Percentiles rank a stretch among this genome's conserved stretches.
Conservation (phyloP, 805 yeast species). For the Yamadazyma ubonensis region DNA sequence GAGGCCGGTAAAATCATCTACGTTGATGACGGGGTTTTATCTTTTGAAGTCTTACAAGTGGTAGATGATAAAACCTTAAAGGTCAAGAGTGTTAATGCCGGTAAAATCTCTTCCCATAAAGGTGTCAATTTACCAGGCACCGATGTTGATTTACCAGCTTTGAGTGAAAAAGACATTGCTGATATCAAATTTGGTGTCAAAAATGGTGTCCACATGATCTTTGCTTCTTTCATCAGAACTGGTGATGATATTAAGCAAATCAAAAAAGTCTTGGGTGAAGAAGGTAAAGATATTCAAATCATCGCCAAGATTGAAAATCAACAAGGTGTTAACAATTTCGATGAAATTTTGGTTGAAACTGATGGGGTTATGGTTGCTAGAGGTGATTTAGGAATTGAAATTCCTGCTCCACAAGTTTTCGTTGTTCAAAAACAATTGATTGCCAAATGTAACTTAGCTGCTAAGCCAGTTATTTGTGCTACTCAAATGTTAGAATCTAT, state of each 20-base stretch:
- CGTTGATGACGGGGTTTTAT: constrained; percentile 96
- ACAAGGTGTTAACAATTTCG: constrained; percentile 99
- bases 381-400: constrained; percentile 99
- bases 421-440: constrained; percentile 98
- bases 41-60: constrained; percentile 87
- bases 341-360: constrained; percentile 88
- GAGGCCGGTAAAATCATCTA: constrained; percentile 84
- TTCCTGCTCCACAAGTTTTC: constrained; percentile 98
- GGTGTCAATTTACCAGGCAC: constrained; percentile 99
- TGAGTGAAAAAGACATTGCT: constrained; percentile 92
- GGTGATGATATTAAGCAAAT: constrained; percentile 87
- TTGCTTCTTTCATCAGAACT: constrained; percentile 96
- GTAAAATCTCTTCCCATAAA: constrained; percentile 95
- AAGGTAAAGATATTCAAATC: constrained; percentile 94
- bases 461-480: constrained; percentile 99
- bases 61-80: constrained; percentile 76
- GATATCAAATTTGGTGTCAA: constrained; percentile 95
- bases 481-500: constrained; percentile 99
- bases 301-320: constrained; percentile 98
- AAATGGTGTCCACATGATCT: constrained; percentile 96
- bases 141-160: constrained; percentile 97
- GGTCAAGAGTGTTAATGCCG: constrained; percentile 89
- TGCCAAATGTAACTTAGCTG: constrained; percentile 98
- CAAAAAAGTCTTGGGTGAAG: constrained; percentile 94
- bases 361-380: constrained; percentile 99